A percentile compares a stretch with the other conserved stretches of the same genome.
Conservation (phyloP, 1,284 basidiomycete species). For the Sphagnurus paluster region DNA sequence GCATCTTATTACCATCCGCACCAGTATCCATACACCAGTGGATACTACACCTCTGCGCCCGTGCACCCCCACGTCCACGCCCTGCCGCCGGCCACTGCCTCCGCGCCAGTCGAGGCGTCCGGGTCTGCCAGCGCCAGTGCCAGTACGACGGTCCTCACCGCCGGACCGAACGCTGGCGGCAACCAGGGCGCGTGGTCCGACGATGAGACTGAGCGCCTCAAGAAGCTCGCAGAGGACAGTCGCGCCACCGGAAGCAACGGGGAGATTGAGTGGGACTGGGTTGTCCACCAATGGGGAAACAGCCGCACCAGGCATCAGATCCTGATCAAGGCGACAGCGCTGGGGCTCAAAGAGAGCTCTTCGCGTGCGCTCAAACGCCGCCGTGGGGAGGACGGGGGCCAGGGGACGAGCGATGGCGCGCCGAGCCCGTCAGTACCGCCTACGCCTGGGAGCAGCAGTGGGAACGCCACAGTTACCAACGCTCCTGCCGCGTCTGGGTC, state of each 20-base stretch:
- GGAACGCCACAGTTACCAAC: constrained; percentile 16
- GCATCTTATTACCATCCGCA: constrained; percentile 63
- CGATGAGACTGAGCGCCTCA: constrained; percentile 68
- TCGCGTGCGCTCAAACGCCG: constrained; percentile 62
- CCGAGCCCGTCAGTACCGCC: constrained; percentile 25
- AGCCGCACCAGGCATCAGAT: constrained; percentile 79
- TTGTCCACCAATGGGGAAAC: constrained; percentile 69
- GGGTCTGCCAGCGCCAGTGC: constrained; percentile 12
- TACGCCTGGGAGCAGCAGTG: constrained; percentile 18
- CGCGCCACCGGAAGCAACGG: constrained; percentile 42
- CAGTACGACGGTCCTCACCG: constrained; percentile 12
- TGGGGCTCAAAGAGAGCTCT: constrained; percentile 73
- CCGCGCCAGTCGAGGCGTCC: constrained; percentile 11
- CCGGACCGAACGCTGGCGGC: constrained; percentile 29
- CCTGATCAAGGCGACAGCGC: constrained; percentile 70
- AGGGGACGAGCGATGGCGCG: constrained; percentile 7
- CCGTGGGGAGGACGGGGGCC: constrained; percentile 18
- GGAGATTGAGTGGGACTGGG: constrained; percentile 76
- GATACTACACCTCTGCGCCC: constrained; percentile 21
- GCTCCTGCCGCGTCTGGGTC: too few species aligned
- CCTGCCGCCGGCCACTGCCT: constrained; percentile 12
- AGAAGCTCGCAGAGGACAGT: constrained; percentile 65
- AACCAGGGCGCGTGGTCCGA: constrained; percentile 76
- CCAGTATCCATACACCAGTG: constrained; percentile 22
- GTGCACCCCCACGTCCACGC: constrained; percentile 11